Percentiles rank a stretch among this genome's conserved stretches.
phyloP scores from a whole-genome alignment of 805 yeast species.

The Saccharomycopsis microspora region DNA sequence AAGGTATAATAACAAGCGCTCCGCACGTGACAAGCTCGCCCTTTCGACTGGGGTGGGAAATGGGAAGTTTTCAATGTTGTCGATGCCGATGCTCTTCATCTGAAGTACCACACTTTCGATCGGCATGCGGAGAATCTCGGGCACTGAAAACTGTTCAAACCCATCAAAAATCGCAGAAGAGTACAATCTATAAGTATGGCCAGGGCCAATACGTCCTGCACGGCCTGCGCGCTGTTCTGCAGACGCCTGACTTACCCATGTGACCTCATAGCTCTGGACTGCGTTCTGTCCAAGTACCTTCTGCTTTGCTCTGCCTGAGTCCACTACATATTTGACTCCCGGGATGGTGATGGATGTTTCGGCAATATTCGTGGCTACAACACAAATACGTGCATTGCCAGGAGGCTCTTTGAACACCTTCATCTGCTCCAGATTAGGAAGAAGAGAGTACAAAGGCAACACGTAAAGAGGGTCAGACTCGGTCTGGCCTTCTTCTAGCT shows the following conservation, averaged over 20 bases:
- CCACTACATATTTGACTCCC: constrained; percentile 87
- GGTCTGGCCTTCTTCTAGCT: constrained; percentile 57
- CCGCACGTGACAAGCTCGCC: constrained; percentile 47
- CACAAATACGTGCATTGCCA: constrained; percentile 72
- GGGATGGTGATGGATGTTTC: constrained; percentile 97
- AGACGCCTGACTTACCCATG: constrained; percentile 91
- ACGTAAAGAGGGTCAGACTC: constrained; percentile 76
- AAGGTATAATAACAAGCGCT: constrained; percentile 50
- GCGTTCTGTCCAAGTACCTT: constrained; percentile 73
- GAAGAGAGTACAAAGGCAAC: constrained; percentile 79
- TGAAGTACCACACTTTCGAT: constrained; percentile 90
- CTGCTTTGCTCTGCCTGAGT: constrained; percentile 90
- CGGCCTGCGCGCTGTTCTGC: constrained; percentile 94
- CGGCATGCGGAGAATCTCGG: constrained; percentile 92
- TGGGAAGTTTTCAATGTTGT: constrained; percentile 82
- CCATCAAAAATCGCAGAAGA: constrained; percentile 88
- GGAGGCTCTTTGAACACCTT: constrained; percentile 85
- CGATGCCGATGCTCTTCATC: constrained; percentile 97
- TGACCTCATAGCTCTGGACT: constrained; percentile 84
- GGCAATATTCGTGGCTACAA: constrained; percentile 95
- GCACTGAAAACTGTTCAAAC: constrained; percentile 70
- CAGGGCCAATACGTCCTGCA: constrained; percentile 99
- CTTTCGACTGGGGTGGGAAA: constrained; percentile 90
- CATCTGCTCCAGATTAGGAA: constrained; percentile 94
- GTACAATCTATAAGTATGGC: constrained; percentile 86